Percentiles rank a stretch among this genome's conserved stretches.
Evolutionary conservation across 108 stramenopile genomes (phyloP).

Genomic region (Cyclotella baltica): DNA sequence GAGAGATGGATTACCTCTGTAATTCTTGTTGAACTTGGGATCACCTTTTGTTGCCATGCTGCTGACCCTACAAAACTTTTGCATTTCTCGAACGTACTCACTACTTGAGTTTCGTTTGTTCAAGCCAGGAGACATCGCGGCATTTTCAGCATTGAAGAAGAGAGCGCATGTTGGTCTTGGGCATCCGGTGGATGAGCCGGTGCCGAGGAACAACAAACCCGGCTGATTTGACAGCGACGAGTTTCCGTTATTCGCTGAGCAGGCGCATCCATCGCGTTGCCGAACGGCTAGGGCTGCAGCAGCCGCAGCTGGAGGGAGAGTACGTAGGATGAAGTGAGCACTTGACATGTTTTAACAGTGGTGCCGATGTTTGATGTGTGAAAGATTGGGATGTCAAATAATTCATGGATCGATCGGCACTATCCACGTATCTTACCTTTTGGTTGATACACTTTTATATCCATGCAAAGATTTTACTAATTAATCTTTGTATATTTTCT

Average conservation of each 20-base stretch:
- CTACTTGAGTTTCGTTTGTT: slow-evolving; percentile 5
- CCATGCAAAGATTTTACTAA: too few relatives aligned
- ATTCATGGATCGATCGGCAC: too few relatives aligned
- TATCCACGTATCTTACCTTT: too few relatives aligned
- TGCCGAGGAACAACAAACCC: slow-evolving; percentile 70
- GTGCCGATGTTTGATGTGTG: background rate
- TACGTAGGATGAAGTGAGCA: background rate
- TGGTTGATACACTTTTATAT: too few relatives aligned
- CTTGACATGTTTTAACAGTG: background rate
- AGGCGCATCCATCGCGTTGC: background rate
- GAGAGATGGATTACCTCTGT: slow-evolving; percentile 85
- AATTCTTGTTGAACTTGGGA: slow-evolving; percentile 83
- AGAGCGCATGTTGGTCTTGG: slow-evolving; percentile 77
- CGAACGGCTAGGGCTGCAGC: background rate
- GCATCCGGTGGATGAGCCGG: slow-evolving; percentile 87
- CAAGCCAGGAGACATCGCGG: slow-evolving; percentile 17
- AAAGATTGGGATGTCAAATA: too few relatives aligned
- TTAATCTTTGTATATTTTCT: too few relatives aligned
- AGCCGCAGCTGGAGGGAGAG: background rate
- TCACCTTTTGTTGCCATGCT: slow-evolving; percentile 69
- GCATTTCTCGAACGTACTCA: slow-evolving; percentile 22
- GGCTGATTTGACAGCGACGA: background rate
- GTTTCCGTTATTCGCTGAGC: background rate
- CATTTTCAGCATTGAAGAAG: slow-evolving; percentile 51
- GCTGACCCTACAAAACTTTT: slow-evolving; percentile 59